These are phyloP conservation scores for Ophiostoma triangulosporum DNA, from an alignment of 2,329 filamentous ascomycete genomes.

Conservation along the genomic window DNA sequence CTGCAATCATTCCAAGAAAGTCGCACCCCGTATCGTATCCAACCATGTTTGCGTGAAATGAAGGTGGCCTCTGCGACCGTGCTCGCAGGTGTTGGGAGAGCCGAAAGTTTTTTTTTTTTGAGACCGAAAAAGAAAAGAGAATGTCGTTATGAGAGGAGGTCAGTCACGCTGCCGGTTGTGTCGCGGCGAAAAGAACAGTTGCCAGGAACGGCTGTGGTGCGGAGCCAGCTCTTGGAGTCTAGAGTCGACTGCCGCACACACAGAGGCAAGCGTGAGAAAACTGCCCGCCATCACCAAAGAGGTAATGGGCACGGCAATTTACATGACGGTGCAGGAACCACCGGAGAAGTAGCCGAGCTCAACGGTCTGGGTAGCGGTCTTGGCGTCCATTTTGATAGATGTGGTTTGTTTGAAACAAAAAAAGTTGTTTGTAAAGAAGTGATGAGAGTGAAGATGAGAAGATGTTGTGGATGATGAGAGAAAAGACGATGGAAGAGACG, in stretches of 20 bases:
- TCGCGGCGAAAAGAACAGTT: too few relatives aligned
- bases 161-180: too few relatives aligned
- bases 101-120: too few relatives aligned
- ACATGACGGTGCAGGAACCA: slow-evolving; percentile 23
- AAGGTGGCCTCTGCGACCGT: too few relatives aligned
- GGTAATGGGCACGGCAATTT: slow-evolving; percentile 13
- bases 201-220: too few relatives aligned
- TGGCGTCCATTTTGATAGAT: slow-evolving; percentile 11
- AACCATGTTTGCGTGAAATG: too few relatives aligned
- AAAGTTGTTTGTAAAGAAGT: slow-evolving; percentile 1
- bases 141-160: too few relatives aligned
- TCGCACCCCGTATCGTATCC: too few relatives aligned
- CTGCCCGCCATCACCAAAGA: neutral
- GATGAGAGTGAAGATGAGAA: neutral
- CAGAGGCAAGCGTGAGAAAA: neutral
- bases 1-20: neutral
- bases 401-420: slow-evolving; percentile 1
- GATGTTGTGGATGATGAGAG: slow-evolving; percentile 13
- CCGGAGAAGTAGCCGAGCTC: slow-evolving; percentile 16
- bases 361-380: slow-evolving; percentile 12
- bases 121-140: too few relatives aligned
- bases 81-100: too few relatives aligned
- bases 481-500: slow-evolving; percentile 1
- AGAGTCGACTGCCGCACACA: too few relatives aligned
- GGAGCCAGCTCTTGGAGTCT: too few relatives aligned